These are phyloP conservation scores for Hippophae rhamnoides DNA, from an alignment of 306 rosid genomes.

Conservation along the genomic window DNA sequence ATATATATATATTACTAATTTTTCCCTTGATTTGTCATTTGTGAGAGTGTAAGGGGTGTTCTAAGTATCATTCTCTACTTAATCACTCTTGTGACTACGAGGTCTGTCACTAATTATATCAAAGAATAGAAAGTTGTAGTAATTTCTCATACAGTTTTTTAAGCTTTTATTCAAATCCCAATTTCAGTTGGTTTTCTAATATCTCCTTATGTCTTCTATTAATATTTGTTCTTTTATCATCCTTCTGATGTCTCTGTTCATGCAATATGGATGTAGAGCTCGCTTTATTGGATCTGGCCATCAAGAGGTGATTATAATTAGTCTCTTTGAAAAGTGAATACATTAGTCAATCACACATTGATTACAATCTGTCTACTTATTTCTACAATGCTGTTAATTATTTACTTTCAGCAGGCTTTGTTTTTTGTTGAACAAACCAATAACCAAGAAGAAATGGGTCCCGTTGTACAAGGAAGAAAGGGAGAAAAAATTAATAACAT, in stretches of 20 bases:
- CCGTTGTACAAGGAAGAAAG: too few species aligned
- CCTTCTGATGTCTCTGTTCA: constrained; percentile 25
- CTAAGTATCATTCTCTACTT: too few species aligned
- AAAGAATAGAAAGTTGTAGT: too few species aligned
- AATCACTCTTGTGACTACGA: not conserved
- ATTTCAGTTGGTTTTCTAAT: not conserved
- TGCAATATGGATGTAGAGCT: constrained; percentile 24
- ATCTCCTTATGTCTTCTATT: constrained; percentile 12
- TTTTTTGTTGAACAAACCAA: too few species aligned
- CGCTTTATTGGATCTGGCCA: constrained; percentile 24
- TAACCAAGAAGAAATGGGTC: too few species aligned
- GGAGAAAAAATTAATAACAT: too few species aligned
- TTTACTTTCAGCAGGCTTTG: not conserved
- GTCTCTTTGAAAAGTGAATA: not conserved
- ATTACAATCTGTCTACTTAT: too few species aligned
- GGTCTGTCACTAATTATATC: too few species aligned
- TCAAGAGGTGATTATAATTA: constrained; percentile 23
- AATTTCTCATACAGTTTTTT: too few species aligned
- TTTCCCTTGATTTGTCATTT: too few species aligned
- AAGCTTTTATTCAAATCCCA: not conserved
- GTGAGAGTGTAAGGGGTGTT: too few species aligned
- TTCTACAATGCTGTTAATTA: not conserved
- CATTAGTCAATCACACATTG: too few species aligned
- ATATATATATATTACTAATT: not conserved
- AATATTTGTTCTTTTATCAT: constrained; percentile 14